Base-by-base conservation (phyloP, 768 basidiomycete genomes). In the Tricholoma terreum region DNA sequence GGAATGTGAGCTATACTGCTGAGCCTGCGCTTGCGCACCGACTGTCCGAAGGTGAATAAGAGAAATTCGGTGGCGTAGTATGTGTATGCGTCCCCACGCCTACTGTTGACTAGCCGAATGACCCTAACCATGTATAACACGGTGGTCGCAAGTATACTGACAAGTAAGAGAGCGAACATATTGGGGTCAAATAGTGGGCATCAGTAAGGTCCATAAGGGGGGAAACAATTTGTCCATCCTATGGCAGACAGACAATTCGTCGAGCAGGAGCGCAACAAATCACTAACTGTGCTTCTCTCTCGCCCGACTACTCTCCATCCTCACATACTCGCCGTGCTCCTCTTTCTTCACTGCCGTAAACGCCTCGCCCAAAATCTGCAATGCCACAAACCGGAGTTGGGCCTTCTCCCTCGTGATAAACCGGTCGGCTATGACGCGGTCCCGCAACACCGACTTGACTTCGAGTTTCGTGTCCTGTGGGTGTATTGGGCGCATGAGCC, bases 401-500 rank as follows among this genome's bases (percentile, higher is more conserved):
- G 85, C 79, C 67, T 90, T 90, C 35, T 79, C 75, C 0, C 80
- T 77, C 0, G 82, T 56, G 46, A 89, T 67, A 7, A 68, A 64
- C 0, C 82, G 71, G 55, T 90, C 85, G 45, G 80, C 79, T 4
- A 95, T 77, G 15, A 95, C 77, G 21, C 86, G 82, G 61, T 95
- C 93, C 14, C 93, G 85, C 6, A 96, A 73, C 38, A 96, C 84
- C 4, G 91, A 92, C 67, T 96, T 92, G 55, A 95, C 82, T 69
- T 96, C 93, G 24, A 96, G 85, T 69, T 94, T 95, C n/a, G 93
- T 85, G 4, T 92, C 93, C 90, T 93, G 64, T 38, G 31, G 1
- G 24, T 22, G 51, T n/a, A 19, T 34, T 22, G 34, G 17, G 49
- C 33, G 50, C 17, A 19, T 33, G 11, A 34, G 43, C 5, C 27